Evolutionary conservation across 495 filamentous ascomycete species (phyloP).

Genomic region (Recurvomyces mirabilis): DNA sequence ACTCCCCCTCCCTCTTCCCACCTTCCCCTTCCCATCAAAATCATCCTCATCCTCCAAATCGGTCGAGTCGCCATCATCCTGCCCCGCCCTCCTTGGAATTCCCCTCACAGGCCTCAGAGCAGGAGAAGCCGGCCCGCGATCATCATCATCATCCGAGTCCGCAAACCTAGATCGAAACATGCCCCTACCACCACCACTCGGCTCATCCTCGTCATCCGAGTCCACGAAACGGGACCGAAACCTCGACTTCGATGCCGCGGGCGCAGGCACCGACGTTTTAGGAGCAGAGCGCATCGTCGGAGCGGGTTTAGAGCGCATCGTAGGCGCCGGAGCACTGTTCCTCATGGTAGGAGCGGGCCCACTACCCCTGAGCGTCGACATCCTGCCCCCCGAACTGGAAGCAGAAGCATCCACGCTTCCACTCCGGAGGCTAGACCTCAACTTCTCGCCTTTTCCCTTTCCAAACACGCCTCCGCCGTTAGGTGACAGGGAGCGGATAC

Average conservation of each 20-base stretch:
- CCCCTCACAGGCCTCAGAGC: slow-evolving; percentile 49
- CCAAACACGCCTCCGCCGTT: slow-evolving; percentile 22
- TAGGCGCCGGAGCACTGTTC: slow-evolving; percentile 36
- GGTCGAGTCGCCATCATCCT: slow-evolving; percentile 51
- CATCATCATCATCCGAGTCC: slow-evolving; percentile 59
- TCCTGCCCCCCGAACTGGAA: slow-evolving; percentile 1
- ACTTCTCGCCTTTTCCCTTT: slow-evolving; percentile 7
- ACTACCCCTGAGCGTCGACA: neutral
- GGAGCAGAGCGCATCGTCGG: too few species aligned
- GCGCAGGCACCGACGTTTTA: too few species aligned
- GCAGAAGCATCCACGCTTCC: slow-evolving; percentile 15
- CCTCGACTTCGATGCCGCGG: slow-evolving; percentile 28
- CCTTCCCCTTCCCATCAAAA: slow-evolving; percentile 8
- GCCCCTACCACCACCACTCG: slow-evolving; percentile 23
- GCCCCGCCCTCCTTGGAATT: slow-evolving; percentile 47
- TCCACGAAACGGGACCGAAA: slow-evolving; percentile 50
- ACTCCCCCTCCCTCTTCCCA: neutral
- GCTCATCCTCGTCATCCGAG: slow-evolving; percentile 61
- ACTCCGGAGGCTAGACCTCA: slow-evolving; percentile 2
- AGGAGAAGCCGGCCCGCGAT: slow-evolving; percentile 15
- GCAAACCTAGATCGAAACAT: slow-evolving; percentile 60
- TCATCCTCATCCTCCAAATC: slow-evolving; percentile 39
- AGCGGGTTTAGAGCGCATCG: slow-evolving; percentile 20
- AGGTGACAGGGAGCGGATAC: slow-evolving; percentile 36
- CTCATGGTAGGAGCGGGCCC: slow-evolving; percentile 11